Percentiles rank a stretch among this genome's conserved stretches.
phyloP scores from a whole-genome alignment of 345 rosid genomes.

The Odontarrhena argentea region DNA sequence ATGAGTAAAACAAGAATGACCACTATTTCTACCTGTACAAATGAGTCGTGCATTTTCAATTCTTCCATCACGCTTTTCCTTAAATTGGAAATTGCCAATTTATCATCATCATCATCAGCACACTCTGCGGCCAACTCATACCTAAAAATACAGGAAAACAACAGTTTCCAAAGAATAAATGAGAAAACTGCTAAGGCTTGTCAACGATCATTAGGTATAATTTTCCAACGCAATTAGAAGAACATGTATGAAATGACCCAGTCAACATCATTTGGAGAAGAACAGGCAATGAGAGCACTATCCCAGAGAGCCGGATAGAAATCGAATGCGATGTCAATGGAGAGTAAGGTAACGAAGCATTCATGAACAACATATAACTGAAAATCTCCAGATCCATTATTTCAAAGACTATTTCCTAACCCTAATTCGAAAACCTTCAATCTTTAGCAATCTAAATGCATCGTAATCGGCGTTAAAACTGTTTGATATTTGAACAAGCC shows the following conservation, averaged over 20 bases:
- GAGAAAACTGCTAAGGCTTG: slow-evolving; percentile 11
- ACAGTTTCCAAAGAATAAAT: slow-evolving; percentile 4
- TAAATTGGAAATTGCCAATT: slow-evolving; percentile 64
- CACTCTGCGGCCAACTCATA: slow-evolving; percentile 86
- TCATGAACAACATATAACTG: too few species aligned
- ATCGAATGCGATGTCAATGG: not conserved
- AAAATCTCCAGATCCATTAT: slow-evolving; percentile 23
- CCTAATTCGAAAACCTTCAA: not conserved
- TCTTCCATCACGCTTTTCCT: slow-evolving; percentile 71
- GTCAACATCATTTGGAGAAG: not conserved
- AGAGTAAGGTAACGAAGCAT: too few species aligned
- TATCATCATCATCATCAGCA: slow-evolving; percentile 96
- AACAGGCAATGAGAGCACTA: slow-evolving; percentile 4
- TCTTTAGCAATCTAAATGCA: not conserved
- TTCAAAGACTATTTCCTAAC: not conserved
- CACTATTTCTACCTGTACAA: slow-evolving; percentile 53
- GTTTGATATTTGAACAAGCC: too few species aligned
- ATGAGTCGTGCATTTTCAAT: slow-evolving; percentile 77
- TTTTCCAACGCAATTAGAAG: slow-evolving; percentile 1
- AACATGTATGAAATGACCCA: slow-evolving; percentile 1
- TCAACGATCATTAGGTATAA: too few species aligned
- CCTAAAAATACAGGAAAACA: slow-evolving; percentile 42
- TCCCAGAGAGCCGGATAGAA: not conserved
- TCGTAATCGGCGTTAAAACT: too few species aligned
- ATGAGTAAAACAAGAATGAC: slow-evolving; percentile 8